These are phyloP conservation scores for Nothomitra cinnamomea DNA, from an alignment of 2,329 filamentous ascomycete species.

Conservation along the genomic window DNA sequence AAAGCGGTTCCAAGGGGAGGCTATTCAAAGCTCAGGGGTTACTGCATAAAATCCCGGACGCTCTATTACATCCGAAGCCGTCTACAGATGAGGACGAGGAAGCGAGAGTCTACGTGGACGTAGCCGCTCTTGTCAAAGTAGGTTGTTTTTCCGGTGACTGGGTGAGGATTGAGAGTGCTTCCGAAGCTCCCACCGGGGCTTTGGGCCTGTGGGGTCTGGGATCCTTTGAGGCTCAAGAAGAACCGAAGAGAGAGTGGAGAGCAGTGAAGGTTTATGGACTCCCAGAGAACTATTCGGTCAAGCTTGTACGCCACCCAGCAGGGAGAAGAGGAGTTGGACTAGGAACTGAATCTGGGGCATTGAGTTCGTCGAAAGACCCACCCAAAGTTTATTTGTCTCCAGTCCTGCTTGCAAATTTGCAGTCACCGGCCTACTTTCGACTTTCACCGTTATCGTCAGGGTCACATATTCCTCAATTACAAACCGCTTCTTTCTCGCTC, in stretches of 20 bases:
- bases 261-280: constrained; percentile 80
- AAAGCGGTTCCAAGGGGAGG: constrained; percentile 54
- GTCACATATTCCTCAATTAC: constrained; percentile 32
- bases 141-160: constrained; percentile 97
- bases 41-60: constrained; percentile 52
- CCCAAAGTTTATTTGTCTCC: constrained; percentile 67
- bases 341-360: constrained; percentile 9
- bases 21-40: constrained; percentile 74
- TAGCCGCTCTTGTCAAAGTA: constrained; percentile 68
- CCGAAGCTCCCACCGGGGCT: constrained; percentile 42
- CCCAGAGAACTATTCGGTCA: constrained; percentile 45
- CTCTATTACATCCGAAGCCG: constrained; percentile 73
- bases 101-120: constrained; percentile 78
- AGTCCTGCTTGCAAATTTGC: constrained; percentile 71
- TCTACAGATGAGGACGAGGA: constrained; percentile 70
- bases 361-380: constrained; percentile 24
- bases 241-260: constrained; percentile 47
- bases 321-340: constrained; percentile 40
- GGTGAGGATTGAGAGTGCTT: constrained; percentile 56
- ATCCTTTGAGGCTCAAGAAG: constrained; percentile 40
- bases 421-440: constrained; percentile 59
- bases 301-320: constrained; percentile 39
- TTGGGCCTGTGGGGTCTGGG: constrained; percentile 51
- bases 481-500: constrained; percentile 5
- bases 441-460: constrained; percentile 43